phyloP scores from a whole-genome alignment of 2,329 filamentous ascomycete species.

The Penicillium occitanis region DNA sequence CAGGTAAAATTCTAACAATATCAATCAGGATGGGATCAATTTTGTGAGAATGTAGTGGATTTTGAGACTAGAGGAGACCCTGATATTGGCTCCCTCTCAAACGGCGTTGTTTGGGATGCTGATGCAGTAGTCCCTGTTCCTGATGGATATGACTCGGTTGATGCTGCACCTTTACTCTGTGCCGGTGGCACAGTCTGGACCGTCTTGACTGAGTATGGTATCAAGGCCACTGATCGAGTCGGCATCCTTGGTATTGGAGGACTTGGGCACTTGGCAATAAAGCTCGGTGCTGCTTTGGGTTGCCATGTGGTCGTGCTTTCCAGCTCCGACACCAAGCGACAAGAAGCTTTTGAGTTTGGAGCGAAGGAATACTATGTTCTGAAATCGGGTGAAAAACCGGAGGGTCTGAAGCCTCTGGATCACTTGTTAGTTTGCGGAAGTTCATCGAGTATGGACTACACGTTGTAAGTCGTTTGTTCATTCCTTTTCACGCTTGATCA shows the following conservation, averaged over 20 bases:
- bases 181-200: constrained; percentile 47
- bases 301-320: constrained; percentile 52
- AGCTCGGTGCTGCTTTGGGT: constrained; percentile 67
- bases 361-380: constrained; percentile 64
- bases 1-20: background rate
- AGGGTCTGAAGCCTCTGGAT: constrained; percentile 55
- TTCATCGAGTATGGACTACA: constrained; percentile 9
- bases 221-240: constrained; percentile 67
- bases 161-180: constrained; percentile 39
- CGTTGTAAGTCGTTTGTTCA: background rate
- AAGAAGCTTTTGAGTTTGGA: constrained; percentile 49
- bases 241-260: constrained; percentile 72
- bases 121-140: constrained; percentile 40
- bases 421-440: constrained; percentile 16
- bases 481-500: background rate
- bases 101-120: constrained; percentile 36
- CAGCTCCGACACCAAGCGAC: constrained; percentile 29
- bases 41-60: constrained; percentile 19
- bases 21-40: constrained; percentile 23
- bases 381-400: constrained; percentile 67
- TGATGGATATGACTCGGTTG: constrained; percentile 30
- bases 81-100: constrained; percentile 35
- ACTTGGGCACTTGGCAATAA: constrained; percentile 66
- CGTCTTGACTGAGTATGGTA: constrained; percentile 56
- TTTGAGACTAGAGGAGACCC: constrained; percentile 35